Percentiles rank a stretch among this genome's conserved stretches.
Conservation (phyloP, 345 rosid genomes). For the Eutrema japonicum region DNA sequence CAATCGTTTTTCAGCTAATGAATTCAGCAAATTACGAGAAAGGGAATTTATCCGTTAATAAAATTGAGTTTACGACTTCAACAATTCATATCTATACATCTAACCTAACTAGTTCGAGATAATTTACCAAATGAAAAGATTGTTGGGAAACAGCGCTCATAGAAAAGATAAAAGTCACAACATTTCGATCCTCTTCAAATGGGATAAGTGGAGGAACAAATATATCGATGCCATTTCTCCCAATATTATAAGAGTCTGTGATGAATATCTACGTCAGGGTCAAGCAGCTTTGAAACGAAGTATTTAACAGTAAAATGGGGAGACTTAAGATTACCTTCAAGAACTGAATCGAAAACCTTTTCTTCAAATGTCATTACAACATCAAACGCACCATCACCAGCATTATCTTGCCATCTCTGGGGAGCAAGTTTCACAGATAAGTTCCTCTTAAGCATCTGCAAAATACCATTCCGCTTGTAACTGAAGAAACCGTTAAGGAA, state of each 20-base stretch:
- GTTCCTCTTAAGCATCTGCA: constrained; percentile 96
- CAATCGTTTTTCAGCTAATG: neutral
- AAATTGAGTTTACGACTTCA: neutral
- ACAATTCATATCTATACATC: neutral
- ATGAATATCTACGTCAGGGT: neutral
- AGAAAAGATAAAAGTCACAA: constrained; percentile 3
- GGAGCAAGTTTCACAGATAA: constrained; percentile 77
- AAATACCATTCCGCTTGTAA: constrained; percentile 91
- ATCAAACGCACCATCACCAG: constrained; percentile 82
- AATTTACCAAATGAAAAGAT: neutral
- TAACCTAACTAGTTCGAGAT: neutral
- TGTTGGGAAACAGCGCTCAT: neutral
- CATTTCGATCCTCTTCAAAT: neutral
- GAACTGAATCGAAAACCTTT: constrained; percentile 85
- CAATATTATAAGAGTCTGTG: neutral
- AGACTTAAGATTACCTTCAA: constrained; percentile 63
- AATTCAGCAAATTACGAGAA: neutral
- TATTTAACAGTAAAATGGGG: neutral
- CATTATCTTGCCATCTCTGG: constrained; percentile 96
- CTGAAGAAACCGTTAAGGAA: constrained; percentile 47
- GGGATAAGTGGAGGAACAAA: neutral
- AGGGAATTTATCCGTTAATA: no score
- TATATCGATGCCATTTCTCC: neutral
- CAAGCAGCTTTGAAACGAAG: neutral
- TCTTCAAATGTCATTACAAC: constrained; percentile 87